A percentile compares a stretch with the other conserved stretches of the same genome.
These are phyloP conservation scores for Lentinus brumalis DNA, from an alignment of 768 basidiomycete species.

Conservation along the genomic window DNA sequence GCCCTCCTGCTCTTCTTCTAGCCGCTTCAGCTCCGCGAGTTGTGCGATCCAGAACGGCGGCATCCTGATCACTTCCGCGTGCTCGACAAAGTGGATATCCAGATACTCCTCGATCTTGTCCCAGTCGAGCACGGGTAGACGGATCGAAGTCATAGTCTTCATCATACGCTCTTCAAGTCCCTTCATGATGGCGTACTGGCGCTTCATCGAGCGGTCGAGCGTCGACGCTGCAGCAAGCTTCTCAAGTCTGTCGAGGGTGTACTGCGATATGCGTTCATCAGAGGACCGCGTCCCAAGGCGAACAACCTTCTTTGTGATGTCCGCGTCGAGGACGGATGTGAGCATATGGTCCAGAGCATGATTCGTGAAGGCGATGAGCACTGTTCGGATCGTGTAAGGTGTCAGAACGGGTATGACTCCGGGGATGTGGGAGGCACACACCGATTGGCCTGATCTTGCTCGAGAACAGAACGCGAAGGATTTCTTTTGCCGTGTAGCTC, in stretches of 20 bases:
- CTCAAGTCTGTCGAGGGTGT: slow-evolving; percentile 62
- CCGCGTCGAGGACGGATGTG: slow-evolving; percentile 60
- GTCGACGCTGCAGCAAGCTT: slow-evolving; percentile 42
- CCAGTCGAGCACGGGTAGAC: slow-evolving; percentile 36
- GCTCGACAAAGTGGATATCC: slow-evolving; percentile 48
- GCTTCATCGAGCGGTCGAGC: slow-evolving; percentile 33
- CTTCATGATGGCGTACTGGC: slow-evolving; percentile 33
- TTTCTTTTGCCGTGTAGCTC: slow-evolving; percentile 70
- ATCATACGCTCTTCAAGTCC: slow-evolving; percentile 47
- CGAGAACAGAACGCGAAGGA: slow-evolving; percentile 63
- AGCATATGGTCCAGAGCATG: slow-evolving; percentile 80
- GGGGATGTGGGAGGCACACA: neutral
- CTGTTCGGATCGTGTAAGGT: neutral
- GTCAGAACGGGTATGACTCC: neutral
- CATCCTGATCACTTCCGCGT: slow-evolving; percentile 40
- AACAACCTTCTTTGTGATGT: slow-evolving; percentile 63
- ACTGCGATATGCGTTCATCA: slow-evolving; percentile 62
- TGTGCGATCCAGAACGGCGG: slow-evolving; percentile 52
- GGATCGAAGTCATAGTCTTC: slow-evolving; percentile 45
- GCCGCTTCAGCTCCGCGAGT: slow-evolving; percentile 1
- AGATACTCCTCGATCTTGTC: slow-evolving; percentile 46
- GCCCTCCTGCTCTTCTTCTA: slow-evolving; percentile 16
- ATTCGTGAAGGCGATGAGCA: slow-evolving; percentile 71
- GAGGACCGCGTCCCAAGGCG: slow-evolving; percentile 68
- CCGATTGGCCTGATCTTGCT: slow-evolving; percentile 41